Evolutionary conservation across 1,284 basidiomycete genomes (phyloP).

Genomic region (Puccinia horiana): DNA sequence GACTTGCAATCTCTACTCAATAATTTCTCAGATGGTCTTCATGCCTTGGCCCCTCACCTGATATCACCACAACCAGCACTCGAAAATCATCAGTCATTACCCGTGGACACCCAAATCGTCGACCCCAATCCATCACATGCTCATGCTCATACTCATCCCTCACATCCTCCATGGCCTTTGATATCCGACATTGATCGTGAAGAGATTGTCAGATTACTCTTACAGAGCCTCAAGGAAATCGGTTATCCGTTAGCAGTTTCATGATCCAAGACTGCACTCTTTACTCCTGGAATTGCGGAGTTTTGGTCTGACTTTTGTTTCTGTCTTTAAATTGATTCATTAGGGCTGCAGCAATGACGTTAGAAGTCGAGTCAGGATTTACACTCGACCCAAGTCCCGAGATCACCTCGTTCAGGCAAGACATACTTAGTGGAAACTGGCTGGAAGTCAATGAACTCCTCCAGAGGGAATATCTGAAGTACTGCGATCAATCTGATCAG

Average conservation of each 20-base stretch:
- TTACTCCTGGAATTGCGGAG: background rate
- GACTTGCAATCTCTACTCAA: conserved; percentile 14
- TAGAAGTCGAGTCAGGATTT: conserved; percentile 91
- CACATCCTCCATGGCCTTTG: conserved; percentile 29
- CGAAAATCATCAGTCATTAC: background rate
- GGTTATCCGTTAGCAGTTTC: conserved; percentile 76
- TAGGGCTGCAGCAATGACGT: conserved; percentile 81
- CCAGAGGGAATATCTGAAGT: conserved; percentile 58
- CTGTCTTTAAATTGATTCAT: background rate
- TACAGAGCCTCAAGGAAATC: conserved; percentile 87
- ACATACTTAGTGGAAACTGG: conserved; percentile 83
- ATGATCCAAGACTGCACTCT: background rate
- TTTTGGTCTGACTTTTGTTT: conserved; percentile 9
- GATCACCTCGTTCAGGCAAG: conserved; percentile 74
- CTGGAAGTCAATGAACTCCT: conserved; percentile 73
- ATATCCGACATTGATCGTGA: conserved; percentile 70
- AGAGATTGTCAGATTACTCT: conserved; percentile 84
- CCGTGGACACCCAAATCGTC: background rate
- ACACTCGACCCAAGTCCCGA: conserved; percentile 74
- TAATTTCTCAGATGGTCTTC: conserved; percentile 20
- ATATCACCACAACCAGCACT: background rate
- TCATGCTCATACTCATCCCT: conserved; percentile 4
- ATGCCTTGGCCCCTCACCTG: background rate
- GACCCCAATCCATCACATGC: background rate
- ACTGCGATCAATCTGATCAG: conserved; percentile 17